phyloP scores from a whole-genome alignment of 2,329 filamentous ascomycete species.

The Alternaria arborescens region DNA sequence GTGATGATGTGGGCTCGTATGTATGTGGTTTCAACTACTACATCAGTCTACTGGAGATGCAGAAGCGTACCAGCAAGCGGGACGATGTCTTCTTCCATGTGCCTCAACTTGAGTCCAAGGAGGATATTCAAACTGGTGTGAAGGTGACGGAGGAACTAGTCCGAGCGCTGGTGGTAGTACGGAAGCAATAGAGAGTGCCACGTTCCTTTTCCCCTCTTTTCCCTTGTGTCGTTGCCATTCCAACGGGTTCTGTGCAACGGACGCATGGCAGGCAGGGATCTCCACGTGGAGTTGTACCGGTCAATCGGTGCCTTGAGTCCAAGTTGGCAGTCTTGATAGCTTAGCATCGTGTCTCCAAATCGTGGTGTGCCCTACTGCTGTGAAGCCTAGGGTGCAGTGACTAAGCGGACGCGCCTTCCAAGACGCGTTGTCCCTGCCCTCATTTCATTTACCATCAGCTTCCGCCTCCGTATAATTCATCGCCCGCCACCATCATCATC shows the following conservation, averaged over 20 bases:
- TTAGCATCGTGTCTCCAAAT: background rate
- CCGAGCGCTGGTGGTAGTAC: constrained; percentile 32
- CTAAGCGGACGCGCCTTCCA: background rate
- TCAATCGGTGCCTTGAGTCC: background rate
- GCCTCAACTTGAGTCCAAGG: background rate
- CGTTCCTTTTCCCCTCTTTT: background rate
- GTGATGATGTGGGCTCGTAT: constrained; percentile 54
- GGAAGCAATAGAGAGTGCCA: background rate
- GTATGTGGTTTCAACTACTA: constrained; percentile 59
- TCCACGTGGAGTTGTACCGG: background rate
- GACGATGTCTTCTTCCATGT: constrained; percentile 35
- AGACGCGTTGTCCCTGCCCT: background rate
- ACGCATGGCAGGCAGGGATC: background rate
- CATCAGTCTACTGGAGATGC: constrained; percentile 44
- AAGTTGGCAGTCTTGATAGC: background rate
- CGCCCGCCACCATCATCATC: background rate
- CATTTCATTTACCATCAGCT: background rate
- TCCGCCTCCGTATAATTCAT: background rate
- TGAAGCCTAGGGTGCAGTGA: background rate
- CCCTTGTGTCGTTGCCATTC: constrained; percentile 48
- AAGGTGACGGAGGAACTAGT: background rate
- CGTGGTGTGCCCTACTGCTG: background rate
- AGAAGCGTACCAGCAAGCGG: constrained; percentile 26
- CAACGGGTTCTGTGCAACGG: constrained; percentile 19
- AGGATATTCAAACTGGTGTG: background rate